These are phyloP conservation scores for Begonia loranthoides DNA, from an alignment of 306 rosid species.

Conservation along the genomic window DNA sequence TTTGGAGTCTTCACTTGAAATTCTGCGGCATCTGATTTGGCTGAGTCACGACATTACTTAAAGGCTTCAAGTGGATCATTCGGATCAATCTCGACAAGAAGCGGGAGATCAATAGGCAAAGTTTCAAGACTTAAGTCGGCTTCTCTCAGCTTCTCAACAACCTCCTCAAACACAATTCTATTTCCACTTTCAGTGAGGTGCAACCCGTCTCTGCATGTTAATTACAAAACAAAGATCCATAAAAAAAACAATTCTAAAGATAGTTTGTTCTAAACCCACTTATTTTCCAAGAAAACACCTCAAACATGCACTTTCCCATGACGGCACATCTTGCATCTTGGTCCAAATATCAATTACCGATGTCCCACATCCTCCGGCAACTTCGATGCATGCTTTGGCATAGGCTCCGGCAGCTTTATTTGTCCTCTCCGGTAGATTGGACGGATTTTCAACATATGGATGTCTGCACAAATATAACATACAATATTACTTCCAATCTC, in stretches of 20 bases:
- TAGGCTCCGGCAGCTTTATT: slow-evolving; percentile 70
- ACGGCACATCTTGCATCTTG: slow-evolving; percentile 56
- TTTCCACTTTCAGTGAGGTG: slow-evolving; percentile 55
- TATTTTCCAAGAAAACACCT: slow-evolving; percentile 25
- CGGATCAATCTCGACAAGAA: slow-evolving; percentile 40
- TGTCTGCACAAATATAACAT: slow-evolving; percentile 17
- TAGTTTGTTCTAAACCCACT: background rate
- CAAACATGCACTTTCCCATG: slow-evolving; percentile 37
- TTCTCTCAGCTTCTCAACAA: slow-evolving; percentile 40
- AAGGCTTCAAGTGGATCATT: slow-evolving; percentile 54
- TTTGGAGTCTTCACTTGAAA: too few species aligned
- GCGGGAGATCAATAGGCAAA: slow-evolving; percentile 53
- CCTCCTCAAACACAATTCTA: slow-evolving; percentile 55
- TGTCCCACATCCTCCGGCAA: slow-evolving; percentile 42
- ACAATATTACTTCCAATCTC: background rate
- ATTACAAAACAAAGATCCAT: background rate
- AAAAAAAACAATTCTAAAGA: background rate
- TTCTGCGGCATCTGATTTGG: too few species aligned
- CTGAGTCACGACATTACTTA: slow-evolving; percentile 4
- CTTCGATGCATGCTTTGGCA: slow-evolving; percentile 49
- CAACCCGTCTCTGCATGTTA: slow-evolving; percentile 59
- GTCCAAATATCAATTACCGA: slow-evolving; percentile 67
- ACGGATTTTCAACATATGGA: slow-evolving; percentile 46
- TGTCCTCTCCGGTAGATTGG: slow-evolving; percentile 71
- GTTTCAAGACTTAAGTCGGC: slow-evolving; percentile 35